These are phyloP conservation scores for Scopulariopsis brevicaulis DNA, from an alignment of 2,329 filamentous ascomycete species.

Conservation along the genomic window DNA sequence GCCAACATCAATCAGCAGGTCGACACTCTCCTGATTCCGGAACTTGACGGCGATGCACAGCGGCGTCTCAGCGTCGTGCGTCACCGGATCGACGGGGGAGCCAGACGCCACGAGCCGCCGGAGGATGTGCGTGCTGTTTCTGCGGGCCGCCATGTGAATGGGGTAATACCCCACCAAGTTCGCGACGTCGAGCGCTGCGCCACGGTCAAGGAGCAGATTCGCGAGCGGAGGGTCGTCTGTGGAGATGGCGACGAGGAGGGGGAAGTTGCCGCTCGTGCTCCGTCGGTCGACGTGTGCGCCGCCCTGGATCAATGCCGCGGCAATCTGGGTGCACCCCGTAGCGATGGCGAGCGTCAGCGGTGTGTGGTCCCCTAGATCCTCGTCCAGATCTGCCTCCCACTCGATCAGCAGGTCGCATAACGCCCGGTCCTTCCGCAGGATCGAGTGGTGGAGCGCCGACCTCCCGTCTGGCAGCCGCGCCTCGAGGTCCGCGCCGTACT, in stretches of 20 bases:
- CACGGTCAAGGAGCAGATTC: conserved; percentile 9
- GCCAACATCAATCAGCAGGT: conserved; percentile 10
- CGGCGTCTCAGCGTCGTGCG: conserved; percentile 12
- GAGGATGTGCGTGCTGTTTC: conserved; percentile 11
- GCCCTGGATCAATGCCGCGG: conserved; percentile 8
- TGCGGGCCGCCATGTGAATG: conserved; percentile 13
- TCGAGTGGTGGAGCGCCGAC: conserved; percentile 12
- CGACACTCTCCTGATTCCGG: conserved; percentile 10
- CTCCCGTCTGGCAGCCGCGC: conserved; percentile 8
- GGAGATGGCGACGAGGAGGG: conserved; percentile 31
- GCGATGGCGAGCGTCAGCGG: conserved; percentile 13
- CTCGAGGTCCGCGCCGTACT: conserved; percentile 13
- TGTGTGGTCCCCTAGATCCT: conserved; percentile 9
- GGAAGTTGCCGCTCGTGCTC: conserved; percentile 9
- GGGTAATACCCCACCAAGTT: conserved; percentile 9
- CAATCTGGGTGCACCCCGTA: conserved; percentile 13
- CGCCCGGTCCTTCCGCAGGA: conserved; percentile 8
- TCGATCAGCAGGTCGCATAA: conserved; percentile 12
- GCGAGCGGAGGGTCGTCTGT: conserved; percentile 23
- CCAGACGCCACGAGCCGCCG: conserved; percentile 11
- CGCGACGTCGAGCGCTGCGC: conserved; percentile 1
- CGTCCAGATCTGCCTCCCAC: conserved; percentile 11
- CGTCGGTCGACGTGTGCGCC: conserved; percentile 10
- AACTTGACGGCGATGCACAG: conserved; percentile 11
- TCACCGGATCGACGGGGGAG: conserved; percentile 10